phyloP scores from a whole-genome alignment of 2,329 filamentous ascomycete species.

The Penicillium brevicompactum region DNA sequence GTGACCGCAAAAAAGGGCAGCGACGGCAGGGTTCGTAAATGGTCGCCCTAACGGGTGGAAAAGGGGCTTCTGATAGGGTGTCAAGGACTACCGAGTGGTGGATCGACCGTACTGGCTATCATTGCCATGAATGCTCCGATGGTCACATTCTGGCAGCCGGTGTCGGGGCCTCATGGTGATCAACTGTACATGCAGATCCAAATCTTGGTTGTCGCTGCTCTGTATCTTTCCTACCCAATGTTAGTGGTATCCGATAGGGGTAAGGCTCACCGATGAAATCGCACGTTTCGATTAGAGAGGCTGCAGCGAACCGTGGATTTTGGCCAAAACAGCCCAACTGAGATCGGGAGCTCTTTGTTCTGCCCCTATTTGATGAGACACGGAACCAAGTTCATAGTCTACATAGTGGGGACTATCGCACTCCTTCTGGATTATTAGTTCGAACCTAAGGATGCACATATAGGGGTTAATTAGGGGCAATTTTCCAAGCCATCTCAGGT shows the following conservation, averaged over 20 bases:
- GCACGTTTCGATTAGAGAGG: not conserved
- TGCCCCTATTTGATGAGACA: constrained; percentile 24
- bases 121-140: constrained; percentile 26
- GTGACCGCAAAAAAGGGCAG: constrained; percentile 8
- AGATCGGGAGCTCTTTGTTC: not conserved
- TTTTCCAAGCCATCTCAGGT: not conserved
- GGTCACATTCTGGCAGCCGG: constrained; percentile 12
- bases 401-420: constrained; percentile 18
- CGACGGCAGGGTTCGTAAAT: constrained; percentile 18
- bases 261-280: not conserved
- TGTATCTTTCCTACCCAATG: not conserved
- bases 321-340: not conserved
- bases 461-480: constrained; percentile 23
- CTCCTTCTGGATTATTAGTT: not conserved
- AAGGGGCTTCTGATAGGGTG: constrained; percentile 16
- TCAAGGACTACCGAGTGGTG: constrained; percentile 16
- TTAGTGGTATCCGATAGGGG: not conserved
- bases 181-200: constrained; percentile 1
- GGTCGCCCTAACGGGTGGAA: constrained; percentile 16
- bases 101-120: constrained; percentile 21
- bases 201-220: not conserved
- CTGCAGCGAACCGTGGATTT: constrained; percentile 3
- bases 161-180: constrained; percentile 6
- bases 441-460: constrained; percentile 3
- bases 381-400: constrained; percentile 12